Evolutionary conservation across 495 filamentous ascomycete genomes (phyloP).

Genomic region (Chaetomium cochliodes): DNA sequence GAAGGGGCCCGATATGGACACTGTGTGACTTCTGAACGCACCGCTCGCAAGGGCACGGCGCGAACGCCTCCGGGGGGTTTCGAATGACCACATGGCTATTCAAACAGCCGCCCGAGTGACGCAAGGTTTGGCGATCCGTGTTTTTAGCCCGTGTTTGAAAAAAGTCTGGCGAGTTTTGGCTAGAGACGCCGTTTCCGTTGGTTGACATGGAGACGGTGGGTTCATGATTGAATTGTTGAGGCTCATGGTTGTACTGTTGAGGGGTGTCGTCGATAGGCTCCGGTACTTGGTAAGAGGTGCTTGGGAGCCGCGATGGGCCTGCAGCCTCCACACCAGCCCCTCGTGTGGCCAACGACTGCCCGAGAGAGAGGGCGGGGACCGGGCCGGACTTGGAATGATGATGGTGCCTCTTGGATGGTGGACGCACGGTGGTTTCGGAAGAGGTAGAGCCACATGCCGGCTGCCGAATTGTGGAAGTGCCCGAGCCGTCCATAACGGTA

Average conservation of each 20-base stretch:
- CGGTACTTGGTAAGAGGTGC: not conserved
- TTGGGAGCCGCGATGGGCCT: slow-evolving; percentile 18
- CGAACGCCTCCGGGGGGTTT: not conserved
- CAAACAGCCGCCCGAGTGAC: not conserved
- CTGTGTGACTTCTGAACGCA: not conserved
- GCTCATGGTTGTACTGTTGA: not conserved
- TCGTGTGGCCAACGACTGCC: not conserved
- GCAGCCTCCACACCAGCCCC: slow-evolving; percentile 6
- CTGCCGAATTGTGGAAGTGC: not conserved
- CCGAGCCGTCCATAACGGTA: slow-evolving; percentile 8
- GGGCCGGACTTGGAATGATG: slow-evolving; percentile 16
- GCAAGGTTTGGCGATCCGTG: not conserved
- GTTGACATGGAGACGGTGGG: not conserved
- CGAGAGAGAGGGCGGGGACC: not conserved
- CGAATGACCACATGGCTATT: not conserved
- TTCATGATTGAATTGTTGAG: too few species aligned
- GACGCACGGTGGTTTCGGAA: not conserved
- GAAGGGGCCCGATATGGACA: not conserved
- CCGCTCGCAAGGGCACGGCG: not conserved
- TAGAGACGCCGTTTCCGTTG: not conserved
- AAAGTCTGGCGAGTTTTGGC: not conserved
- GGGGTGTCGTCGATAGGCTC: not conserved
- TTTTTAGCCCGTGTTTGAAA: not conserved
- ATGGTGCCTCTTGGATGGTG: slow-evolving; percentile 3
- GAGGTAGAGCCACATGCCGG: not conserved